Percentiles rank a stretch among this genome's conserved stretches.
These are phyloP conservation scores for Phytophthora niederhauseri DNA, from an alignment of 352 stramenopile genomes.

Conservation along the genomic window DNA sequence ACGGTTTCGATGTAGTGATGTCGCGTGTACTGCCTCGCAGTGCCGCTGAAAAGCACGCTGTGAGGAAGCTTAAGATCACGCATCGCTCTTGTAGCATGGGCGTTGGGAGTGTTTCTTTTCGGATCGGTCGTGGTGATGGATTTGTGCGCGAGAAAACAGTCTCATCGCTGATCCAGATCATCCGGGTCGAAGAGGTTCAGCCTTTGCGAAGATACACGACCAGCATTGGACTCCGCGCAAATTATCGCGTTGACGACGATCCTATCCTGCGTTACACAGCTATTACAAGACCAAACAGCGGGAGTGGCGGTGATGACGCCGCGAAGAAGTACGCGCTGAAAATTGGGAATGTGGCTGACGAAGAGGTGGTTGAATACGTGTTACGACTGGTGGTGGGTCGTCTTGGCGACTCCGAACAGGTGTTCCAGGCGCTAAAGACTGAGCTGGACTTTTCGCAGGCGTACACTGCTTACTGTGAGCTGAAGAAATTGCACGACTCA, in stretches of 20 bases:
- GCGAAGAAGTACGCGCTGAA: slow-evolving; percentile 26
- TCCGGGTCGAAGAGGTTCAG: slow-evolving; percentile 18
- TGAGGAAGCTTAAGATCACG: slow-evolving; percentile 16
- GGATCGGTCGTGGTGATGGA: slow-evolving; percentile 23
- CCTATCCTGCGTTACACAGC: slow-evolving; percentile 66
- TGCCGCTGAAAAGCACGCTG: slow-evolving; percentile 16
- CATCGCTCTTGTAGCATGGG: background rate
- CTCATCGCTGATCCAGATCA: slow-evolving; percentile 27
- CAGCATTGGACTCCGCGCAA: slow-evolving; percentile 48
- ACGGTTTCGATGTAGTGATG: slow-evolving; percentile 9
- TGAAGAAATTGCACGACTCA: slow-evolving; percentile 39
- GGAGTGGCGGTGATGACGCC: slow-evolving; percentile 24
- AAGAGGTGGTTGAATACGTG: slow-evolving; percentile 51
- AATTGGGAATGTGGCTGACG: slow-evolving; percentile 32
- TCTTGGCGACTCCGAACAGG: slow-evolving; percentile 39
- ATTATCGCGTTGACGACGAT: slow-evolving; percentile 62
- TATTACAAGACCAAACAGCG: slow-evolving; percentile 45
- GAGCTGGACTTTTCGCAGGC: slow-evolving; percentile 39
- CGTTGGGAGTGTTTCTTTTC: slow-evolving; percentile 15
- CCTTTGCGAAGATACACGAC: slow-evolving; percentile 37
- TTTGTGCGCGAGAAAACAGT: slow-evolving; percentile 20
- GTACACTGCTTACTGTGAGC: slow-evolving; percentile 45
- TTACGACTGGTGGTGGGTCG: slow-evolving; percentile 40
- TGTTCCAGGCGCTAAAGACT: slow-evolving; percentile 44
- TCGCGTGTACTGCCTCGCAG: slow-evolving; percentile 17